phyloP scores from a whole-genome alignment of 768 basidiomycete genomes.

The Hypholoma fasciculare region DNA sequence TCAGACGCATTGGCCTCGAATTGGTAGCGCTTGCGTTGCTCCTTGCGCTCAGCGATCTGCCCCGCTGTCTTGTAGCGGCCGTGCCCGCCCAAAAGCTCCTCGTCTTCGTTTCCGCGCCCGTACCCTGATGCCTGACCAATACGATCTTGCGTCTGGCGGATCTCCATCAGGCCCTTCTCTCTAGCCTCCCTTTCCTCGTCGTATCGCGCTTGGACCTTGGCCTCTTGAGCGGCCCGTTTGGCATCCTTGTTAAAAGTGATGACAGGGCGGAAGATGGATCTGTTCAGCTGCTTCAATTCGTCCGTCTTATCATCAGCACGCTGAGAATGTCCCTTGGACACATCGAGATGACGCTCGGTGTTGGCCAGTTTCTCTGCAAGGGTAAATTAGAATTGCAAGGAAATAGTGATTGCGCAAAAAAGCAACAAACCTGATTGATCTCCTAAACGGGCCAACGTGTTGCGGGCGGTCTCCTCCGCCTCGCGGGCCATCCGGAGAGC shows the following conservation, averaged over 20 bases:
- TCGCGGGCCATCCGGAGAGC: constrained; percentile 92
- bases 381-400: not conserved
- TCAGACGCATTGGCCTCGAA: constrained; percentile 91
- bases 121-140: constrained; percentile 74
- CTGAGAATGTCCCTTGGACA: constrained; percentile 82
- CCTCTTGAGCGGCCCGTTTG: constrained; percentile 86
- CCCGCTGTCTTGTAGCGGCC: constrained; percentile 47
- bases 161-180: constrained; percentile 83
- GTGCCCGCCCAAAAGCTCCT: constrained; percentile 39
- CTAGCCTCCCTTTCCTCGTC: constrained; percentile 83
- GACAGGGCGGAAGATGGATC: constrained; percentile 91
- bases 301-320: constrained; percentile 93
- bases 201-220: constrained; percentile 81
- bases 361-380: constrained; percentile 80
- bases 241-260: constrained; percentile 92
- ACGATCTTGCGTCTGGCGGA: constrained; percentile 85
- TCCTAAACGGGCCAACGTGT: constrained; percentile 80
- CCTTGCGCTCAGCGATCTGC: constrained; percentile 58
- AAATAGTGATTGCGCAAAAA: too few relatives aligned
- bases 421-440: constrained; percentile 87
- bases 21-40: constrained; percentile 81
- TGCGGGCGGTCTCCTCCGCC: constrained; percentile 92
- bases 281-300: constrained; percentile 92
- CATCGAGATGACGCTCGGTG: constrained; percentile 93
- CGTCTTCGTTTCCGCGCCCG: constrained; percentile 50